Evolutionary conservation across 208 protist species (phyloP), one percentile per base, ranked within the genome.

Genomic region (Phytomonas sp.): DNA sequence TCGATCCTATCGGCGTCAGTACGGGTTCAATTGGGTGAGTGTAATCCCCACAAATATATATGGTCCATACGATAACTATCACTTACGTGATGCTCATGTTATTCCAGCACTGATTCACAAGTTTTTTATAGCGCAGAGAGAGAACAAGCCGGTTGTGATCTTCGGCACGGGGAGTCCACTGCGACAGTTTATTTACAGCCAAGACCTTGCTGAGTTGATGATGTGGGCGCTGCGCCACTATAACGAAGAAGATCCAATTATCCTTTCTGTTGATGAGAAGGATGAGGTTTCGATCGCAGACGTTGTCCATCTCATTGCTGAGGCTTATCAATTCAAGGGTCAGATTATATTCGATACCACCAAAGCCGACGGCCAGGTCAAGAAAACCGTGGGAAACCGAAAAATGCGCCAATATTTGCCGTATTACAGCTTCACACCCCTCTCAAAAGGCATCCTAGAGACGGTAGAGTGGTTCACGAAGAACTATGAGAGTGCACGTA

Each of bases 1-100:
- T 75, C 78, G 83, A 53, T 75, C 76, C 36, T 97, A 96, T 78
- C 67, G 78, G 30, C 81, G 79, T 63, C 67, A 91, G 70, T 92
- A 95, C 75, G 83, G 83, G 26, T 88, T 83, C 72, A 76, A 90
- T 43, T 98, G 96, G 56, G 95, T 91, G 6, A 83, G 76, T n/a
- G 90, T 98, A 32, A 97, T 98, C 63, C 95, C 94, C 40, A 98
- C 96, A 33, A 98, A 98, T 80, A 85, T 98, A 36, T 98, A 93
- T 77, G 97, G 96, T 17, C 89, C 88, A 36, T 67, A 93, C 71
- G 93, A 98, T 71, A 98, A 98, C 77, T 98, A 88, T 76, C 68
- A 83, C 63, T 61, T 95, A 20, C 37, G 88, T 23, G 76, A 93
- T 59, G 76, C 76, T n/a, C 95, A 98, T 73, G 93, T 98, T 37